Conservation (phyloP, 2,329 filamentous ascomycete species). For the Xylaria sp. region DNA sequence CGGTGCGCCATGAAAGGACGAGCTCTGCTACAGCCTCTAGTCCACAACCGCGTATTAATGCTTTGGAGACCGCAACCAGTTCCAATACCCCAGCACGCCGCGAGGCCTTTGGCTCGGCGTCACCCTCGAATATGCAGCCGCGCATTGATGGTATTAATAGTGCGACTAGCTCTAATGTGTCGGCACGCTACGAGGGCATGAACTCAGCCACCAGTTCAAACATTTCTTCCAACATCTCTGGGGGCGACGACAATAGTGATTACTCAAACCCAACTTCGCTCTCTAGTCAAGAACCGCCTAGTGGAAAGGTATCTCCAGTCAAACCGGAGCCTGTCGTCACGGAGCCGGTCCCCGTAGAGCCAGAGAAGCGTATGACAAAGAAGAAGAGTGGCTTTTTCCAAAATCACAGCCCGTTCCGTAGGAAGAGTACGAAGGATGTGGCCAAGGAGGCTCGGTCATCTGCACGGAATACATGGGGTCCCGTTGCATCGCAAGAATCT, state of each 20-base stretch:
- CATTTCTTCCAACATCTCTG: constrained; percentile 59
- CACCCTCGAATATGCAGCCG: neutral
- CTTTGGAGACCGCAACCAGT: no score
- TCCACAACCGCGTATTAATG: no score
- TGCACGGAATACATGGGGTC: constrained; percentile 67
- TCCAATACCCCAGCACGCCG: no score
- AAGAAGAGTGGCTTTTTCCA: constrained; percentile 89
- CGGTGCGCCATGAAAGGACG: constrained; percentile 8
- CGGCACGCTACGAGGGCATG: constrained; percentile 9
- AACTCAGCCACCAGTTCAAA: constrained; percentile 26
- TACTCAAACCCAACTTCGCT: constrained; percentile 88
- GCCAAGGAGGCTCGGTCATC: constrained; percentile 65
- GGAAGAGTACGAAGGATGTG: constrained; percentile 84
- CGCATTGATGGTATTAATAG: constrained; percentile 12
- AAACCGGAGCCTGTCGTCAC: constrained; percentile 37
- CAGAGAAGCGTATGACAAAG: constrained; percentile 71
- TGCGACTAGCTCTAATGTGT: constrained; percentile 17
- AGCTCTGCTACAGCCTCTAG: constrained; percentile 24
- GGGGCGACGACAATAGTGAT: constrained; percentile 88
- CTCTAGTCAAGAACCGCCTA: constrained; percentile 81
- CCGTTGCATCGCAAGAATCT: constrained; percentile 30
- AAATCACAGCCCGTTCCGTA: constrained; percentile 87
- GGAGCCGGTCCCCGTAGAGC: constrained; percentile 53
- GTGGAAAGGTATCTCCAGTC: constrained; percentile 66
- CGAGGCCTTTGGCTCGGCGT: no score